Conservation (phyloP, 331 rosid species). For the Stylosanthes scabra region DNA sequence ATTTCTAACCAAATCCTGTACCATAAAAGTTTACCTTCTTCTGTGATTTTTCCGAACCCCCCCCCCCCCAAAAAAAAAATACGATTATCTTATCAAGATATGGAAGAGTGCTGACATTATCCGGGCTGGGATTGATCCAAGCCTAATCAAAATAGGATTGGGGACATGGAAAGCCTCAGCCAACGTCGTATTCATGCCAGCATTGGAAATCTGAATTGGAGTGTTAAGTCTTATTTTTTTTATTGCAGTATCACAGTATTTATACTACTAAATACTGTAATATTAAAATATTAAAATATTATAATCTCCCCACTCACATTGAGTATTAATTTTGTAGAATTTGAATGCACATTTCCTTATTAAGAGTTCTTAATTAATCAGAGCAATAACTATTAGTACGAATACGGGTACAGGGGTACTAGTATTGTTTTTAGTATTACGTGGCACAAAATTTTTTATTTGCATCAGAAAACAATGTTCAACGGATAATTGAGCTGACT, state of each 20-base stretch:
- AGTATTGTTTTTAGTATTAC: too few species aligned
- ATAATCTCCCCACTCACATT: too few species aligned
- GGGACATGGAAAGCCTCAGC: not conserved
- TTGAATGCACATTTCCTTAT: too few species aligned
- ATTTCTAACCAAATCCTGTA: not conserved
- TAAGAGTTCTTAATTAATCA: too few species aligned
- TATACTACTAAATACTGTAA: too few species aligned
- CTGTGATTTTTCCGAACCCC: too few species aligned
- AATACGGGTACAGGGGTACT: too few species aligned
- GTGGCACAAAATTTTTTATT: conserved; percentile 16
- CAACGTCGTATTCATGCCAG: not conserved
- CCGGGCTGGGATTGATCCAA: not conserved
- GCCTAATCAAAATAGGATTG: not conserved
- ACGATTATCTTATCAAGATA: not conserved
- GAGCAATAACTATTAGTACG: too few species aligned
- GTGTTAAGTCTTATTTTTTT: not conserved
- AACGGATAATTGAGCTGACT: conserved; percentile 14
- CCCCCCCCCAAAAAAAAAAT: too few species aligned
- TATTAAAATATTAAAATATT: too few species aligned
- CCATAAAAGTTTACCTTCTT: not conserved
- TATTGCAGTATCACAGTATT: not conserved
- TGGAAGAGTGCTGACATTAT: not conserved
- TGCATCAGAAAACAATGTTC: not conserved
- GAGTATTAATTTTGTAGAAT: too few species aligned
- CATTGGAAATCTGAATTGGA: not conserved